These are phyloP conservation scores for Candida easanensis DNA, from an alignment of 805 yeast genomes.

Conservation along the genomic window DNA sequence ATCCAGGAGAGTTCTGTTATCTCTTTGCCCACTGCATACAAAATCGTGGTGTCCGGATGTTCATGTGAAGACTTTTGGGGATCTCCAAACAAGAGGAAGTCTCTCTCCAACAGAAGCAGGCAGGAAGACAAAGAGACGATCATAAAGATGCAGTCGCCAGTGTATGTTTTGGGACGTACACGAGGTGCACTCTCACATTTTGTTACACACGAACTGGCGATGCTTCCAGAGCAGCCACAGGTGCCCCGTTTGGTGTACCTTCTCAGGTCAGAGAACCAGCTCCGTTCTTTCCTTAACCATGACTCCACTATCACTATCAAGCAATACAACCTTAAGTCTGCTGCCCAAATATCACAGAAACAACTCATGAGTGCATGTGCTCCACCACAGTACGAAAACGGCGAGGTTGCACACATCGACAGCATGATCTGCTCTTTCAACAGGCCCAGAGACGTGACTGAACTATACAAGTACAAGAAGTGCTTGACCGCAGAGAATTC, in stretches of 20 bases:
- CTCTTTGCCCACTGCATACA: too few relatives aligned
- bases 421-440: slow-evolving; percentile 19
- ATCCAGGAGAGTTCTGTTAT: too few relatives aligned
- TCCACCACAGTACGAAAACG: slow-evolving; percentile 25
- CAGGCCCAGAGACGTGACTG: slow-evolving; percentile 17
- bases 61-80: not conserved
- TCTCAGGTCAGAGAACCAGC: slow-evolving; percentile 39
- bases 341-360: slow-evolving; percentile 6
- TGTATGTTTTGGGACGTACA: slow-evolving; percentile 44
- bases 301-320: slow-evolving; percentile 36
- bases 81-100: too few relatives aligned
- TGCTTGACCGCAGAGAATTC: slow-evolving; percentile 42
- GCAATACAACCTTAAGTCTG: slow-evolving; percentile 2
- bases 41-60: too few relatives aligned
- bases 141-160: slow-evolving; percentile 13
- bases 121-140: not conserved
- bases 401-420: slow-evolving; percentile 20
- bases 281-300: slow-evolving; percentile 38
- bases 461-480: slow-evolving; percentile 18
- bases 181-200: slow-evolving; percentile 36
- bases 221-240: slow-evolving; percentile 34
- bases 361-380: slow-evolving; percentile 25
- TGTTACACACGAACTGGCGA: slow-evolving; percentile 38
- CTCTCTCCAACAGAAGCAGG: not conserved
- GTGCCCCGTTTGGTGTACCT: slow-evolving; percentile 41